phyloP scores from a whole-genome alignment of 2,329 filamentous ascomycete genomes.

The Apiospora hydei region DNA sequence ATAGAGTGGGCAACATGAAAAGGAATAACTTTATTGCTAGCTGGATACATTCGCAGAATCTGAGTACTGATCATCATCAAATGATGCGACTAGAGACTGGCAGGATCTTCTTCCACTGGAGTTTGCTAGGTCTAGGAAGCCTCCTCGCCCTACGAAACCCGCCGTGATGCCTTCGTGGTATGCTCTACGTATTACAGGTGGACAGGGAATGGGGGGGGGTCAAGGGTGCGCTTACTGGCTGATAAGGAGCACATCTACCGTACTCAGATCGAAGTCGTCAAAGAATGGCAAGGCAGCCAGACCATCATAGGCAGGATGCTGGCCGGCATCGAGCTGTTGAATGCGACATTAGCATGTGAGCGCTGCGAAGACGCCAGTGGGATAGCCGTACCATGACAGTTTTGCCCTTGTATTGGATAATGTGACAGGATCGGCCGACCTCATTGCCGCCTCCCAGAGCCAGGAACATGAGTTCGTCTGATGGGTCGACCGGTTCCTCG shows the following conservation, averaged over 20 bases:
- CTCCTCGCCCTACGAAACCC: conserved; percentile 36
- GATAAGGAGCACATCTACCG: conserved; percentile 94
- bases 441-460: conserved; percentile 96
- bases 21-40: conserved; percentile 53
- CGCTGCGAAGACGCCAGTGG: conserved; percentile 24
- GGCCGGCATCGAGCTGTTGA: conserved; percentile 87
- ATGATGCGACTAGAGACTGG: conserved; percentile 18
- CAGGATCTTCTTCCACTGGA: conserved; percentile 19
- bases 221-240: conserved; percentile 86
- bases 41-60: conserved; percentile 42
- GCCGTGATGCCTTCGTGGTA: conserved; percentile 34
- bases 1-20: conserved; percentile 33
- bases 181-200: conserved; percentile 26
- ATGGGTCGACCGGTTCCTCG: conserved; percentile 89
- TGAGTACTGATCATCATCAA: conserved; percentile 6
- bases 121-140: conserved; percentile 26
- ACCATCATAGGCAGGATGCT: conserved; percentile 95
- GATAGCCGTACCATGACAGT: conserved; percentile 85
- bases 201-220: conserved; percentile 30
- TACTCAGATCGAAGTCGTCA: conserved; percentile 97
- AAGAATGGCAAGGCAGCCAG: conserved; percentile 95
- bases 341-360: conserved; percentile 30
- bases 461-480: conserved; percentile 93
- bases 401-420: conserved; percentile 98
- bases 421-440: conserved; percentile 95